Evolutionary conservation across 768 basidiomycete genomes (phyloP), one percentile per base, ranked within the genome.

Genomic region (Hysterangium stoloniferum): DNA sequence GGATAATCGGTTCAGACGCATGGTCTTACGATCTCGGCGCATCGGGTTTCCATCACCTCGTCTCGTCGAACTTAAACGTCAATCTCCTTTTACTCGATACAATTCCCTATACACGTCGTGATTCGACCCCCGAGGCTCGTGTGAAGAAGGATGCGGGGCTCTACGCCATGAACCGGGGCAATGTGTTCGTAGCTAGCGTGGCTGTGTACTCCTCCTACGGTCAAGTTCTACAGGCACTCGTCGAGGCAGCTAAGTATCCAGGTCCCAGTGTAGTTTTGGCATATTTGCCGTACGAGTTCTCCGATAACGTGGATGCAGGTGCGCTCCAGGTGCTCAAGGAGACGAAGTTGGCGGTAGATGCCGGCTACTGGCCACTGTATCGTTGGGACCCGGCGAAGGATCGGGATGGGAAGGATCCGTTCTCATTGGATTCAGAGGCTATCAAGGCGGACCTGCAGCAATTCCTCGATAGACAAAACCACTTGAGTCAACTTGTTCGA

Each of bases 1-100:
- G 96, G 96, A 98, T 99, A 66, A 86, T 99, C 58, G 93, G 95
- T 17, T 97, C 94, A 17, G 96, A 99, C 63, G 87, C 90, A 0
- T 98, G 96, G 96, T 86, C 94, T 0, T 91, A 96, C 64, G 96
- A 98, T 66, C 80, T 98, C 35, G 96, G 95, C 35, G 80, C 91
- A 2, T 95, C 92, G 1, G 96, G 95, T 42, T 72, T 99, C 33
- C 95, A 99, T 64, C 96, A 98, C 58, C 82, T 84, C 59, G 86
- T 98, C 48, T 82, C 93, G 17, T 95, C 93, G 5, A 81, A 84
- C 17, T 76, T 93, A 52, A 84, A 98, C 64, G 74, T 98, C 68
- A 99, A 99, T 70, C 79, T 98, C 52, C 86, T 99, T 64, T 82
- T 98, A 56, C 80, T 98, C 61, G 96, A 99, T 67, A 93, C 86